phyloP scores from a whole-genome alignment of 129 eudicot species.

The Centella asiatica region DNA sequence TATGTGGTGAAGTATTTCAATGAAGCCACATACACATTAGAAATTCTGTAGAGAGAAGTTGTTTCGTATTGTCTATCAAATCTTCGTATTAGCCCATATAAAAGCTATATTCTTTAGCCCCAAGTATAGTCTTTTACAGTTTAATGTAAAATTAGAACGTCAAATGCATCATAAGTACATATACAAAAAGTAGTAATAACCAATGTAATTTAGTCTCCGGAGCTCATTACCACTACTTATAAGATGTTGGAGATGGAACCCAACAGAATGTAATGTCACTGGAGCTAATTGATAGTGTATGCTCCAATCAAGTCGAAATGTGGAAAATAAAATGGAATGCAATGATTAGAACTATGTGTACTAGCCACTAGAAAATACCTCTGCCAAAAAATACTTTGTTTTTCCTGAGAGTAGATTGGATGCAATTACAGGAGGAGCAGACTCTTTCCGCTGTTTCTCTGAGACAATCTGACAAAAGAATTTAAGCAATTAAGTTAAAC shows the following conservation, averaged over 20 bases:
- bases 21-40: too few species aligned
- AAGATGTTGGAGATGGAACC: not conserved
- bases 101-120: not conserved
- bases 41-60: too few species aligned
- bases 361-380: constrained; percentile 44
- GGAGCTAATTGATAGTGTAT: not conserved
- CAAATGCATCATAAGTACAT: not conserved
- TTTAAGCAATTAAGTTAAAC: constrained; percentile 7
- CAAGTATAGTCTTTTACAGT: not conserved
- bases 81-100: not conserved
- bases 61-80: not conserved
- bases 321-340: not conserved
- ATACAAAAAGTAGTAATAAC: not conserved
- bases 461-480: constrained; percentile 69
- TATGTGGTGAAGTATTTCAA: not conserved
- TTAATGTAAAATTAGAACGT: not conserved
- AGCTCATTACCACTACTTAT: not conserved
- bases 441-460: constrained; percentile 95
- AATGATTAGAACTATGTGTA: constrained; percentile 1
- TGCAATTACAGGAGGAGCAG: constrained; percentile 83
- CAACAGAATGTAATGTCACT: not conserved
- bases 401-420: constrained; percentile 54
- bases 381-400: constrained; percentile 85
- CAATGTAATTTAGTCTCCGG: too few species aligned
- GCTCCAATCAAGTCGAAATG: constrained; percentile 1